These are phyloP conservation scores for Parascedosporium putredinis DNA, from an alignment of 2,329 filamentous ascomycete species.

Conservation along the genomic window DNA sequence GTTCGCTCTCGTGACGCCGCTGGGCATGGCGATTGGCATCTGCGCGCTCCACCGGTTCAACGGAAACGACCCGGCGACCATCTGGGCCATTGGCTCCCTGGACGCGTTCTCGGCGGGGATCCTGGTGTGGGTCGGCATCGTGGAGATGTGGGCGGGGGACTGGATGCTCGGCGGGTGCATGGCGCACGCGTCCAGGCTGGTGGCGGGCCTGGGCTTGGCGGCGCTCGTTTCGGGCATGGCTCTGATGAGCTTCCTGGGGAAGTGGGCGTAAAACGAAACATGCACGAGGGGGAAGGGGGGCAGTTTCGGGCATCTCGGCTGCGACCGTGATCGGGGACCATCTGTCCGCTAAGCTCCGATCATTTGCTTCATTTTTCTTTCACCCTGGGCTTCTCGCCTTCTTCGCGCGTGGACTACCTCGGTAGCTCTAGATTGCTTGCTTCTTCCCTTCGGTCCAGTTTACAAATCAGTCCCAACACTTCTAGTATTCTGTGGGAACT, in stretches of 20 bases:
- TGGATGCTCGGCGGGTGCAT: constrained; percentile 53
- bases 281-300: too few species aligned
- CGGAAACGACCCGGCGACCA: constrained; percentile 57
- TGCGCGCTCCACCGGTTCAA: constrained; percentile 63
- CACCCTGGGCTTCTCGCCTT: too few species aligned
- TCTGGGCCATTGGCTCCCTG: constrained; percentile 62
- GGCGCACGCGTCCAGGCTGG: constrained; percentile 35
- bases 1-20: constrained; percentile 62
- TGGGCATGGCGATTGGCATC: constrained; percentile 73
- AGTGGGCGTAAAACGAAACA: constrained; percentile 71
- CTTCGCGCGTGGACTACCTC: too few species aligned
- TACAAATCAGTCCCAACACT: too few species aligned
- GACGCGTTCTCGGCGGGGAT: constrained; percentile 68
- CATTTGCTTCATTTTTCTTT: too few species aligned
- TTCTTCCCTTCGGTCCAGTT: too few species aligned
- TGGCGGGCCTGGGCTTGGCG: constrained; percentile 37
- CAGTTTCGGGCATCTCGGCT: too few species aligned
- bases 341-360: too few species aligned
- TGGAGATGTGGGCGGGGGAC: constrained; percentile 70
- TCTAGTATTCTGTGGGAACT: too few species aligned
- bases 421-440: too few species aligned
- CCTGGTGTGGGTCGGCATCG: constrained; percentile 66
- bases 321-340: too few species aligned
- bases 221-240: constrained; percentile 52
- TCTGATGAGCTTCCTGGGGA: constrained; percentile 63